Percentiles rank a stretch among this genome's conserved stretches.
Evolutionary conservation across 805 yeast genomes (phyloP).

Genomic region (Schwanniomyces sp.): DNA sequence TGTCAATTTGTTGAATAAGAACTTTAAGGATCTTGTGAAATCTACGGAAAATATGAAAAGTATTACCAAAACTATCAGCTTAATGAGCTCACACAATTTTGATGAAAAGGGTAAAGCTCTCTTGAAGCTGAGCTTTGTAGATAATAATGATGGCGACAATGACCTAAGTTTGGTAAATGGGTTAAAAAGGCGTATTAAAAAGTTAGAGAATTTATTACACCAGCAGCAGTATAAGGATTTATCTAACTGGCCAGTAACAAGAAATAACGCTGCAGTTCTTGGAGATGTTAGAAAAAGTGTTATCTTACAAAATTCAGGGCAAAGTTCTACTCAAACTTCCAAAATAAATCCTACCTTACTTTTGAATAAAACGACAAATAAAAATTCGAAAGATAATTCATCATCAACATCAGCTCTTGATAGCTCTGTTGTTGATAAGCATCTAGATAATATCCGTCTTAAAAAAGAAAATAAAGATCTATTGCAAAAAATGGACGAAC

Average conservation of each 20-base stretch:
- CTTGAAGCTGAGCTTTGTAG: background rate
- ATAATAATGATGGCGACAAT: conserved; percentile 27
- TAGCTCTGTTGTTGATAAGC: conserved; percentile 41
- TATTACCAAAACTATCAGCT: conserved; percentile 29
- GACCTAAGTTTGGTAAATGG: conserved; percentile 51
- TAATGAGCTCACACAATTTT: conserved; percentile 21
- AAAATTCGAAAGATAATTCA: conserved; percentile 1
- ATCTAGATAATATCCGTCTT: conserved; percentile 40
- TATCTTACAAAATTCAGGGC: conserved; percentile 11
- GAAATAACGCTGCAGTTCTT: conserved; percentile 8
- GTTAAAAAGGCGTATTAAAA: conserved; percentile 69
- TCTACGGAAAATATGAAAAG: conserved; percentile 37
- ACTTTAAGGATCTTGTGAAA: conserved; percentile 45
- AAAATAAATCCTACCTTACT: conserved; percentile 28
- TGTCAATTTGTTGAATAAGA: conserved; percentile 39
- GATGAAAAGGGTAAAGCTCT: conserved; percentile 5
- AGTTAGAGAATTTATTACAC: conserved; percentile 74
- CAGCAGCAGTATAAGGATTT: conserved; percentile 64
- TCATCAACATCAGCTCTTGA: conserved; percentile 23
- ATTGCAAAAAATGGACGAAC: background rate
- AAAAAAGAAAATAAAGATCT: conserved; percentile 28
- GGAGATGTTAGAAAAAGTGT: conserved; percentile 14
- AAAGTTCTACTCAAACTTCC: conserved; percentile 2
- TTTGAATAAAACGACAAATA: conserved; percentile 11
- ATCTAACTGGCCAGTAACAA: conserved; percentile 43